These are phyloP conservation scores for Debaryomyces robertsiae DNA, from an alignment of 1,139 yeast species.

Conservation along the genomic window DNA sequence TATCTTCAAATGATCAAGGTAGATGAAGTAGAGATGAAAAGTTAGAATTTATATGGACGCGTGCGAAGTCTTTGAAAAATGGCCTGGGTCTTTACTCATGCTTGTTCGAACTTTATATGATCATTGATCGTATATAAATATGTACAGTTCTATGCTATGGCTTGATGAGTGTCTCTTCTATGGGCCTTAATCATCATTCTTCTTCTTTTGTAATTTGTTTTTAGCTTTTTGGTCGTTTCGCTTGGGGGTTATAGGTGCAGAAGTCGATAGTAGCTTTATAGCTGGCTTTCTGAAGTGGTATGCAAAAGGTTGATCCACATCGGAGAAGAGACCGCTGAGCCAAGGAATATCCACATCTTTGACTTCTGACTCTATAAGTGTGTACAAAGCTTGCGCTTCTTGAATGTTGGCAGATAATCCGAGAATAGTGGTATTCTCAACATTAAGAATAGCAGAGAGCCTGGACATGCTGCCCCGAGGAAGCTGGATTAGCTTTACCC, in stretches of 20 bases:
- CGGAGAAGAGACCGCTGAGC: slow-evolving; percentile 37
- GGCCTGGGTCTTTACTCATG: too few species aligned
- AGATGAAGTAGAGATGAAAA: slow-evolving; percentile 1
- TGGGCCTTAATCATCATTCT: not conserved
- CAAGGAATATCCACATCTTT: slow-evolving; percentile 48
- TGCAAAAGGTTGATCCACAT: slow-evolving; percentile 6
- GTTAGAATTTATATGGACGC: slow-evolving; percentile 10
- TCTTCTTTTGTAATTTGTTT: slow-evolving; percentile 1
- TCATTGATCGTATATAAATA: too few species aligned
- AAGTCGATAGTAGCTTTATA: slow-evolving; percentile 41
- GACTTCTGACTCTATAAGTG: slow-evolving; percentile 33
- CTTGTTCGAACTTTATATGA: too few species aligned
- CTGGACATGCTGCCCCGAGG: slow-evolving; percentile 49
- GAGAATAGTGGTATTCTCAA: slow-evolving; percentile 30
- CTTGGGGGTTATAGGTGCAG: slow-evolving; percentile 40
- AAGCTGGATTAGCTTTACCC: slow-evolving; percentile 55
- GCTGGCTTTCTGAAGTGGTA: slow-evolving; percentile 31
- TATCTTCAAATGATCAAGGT: not conserved
- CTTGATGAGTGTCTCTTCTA: not conserved
- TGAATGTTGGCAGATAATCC: slow-evolving; percentile 27
- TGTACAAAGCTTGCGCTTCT: slow-evolving; percentile 33
- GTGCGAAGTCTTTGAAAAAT: not conserved
- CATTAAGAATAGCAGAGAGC: slow-evolving; percentile 36
- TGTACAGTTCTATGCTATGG: too few species aligned
- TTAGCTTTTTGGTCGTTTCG: slow-evolving; percentile 25